Conservation (phyloP, 768 basidiomycete species). For the Gloeopeniophorella convolvens region DNA sequence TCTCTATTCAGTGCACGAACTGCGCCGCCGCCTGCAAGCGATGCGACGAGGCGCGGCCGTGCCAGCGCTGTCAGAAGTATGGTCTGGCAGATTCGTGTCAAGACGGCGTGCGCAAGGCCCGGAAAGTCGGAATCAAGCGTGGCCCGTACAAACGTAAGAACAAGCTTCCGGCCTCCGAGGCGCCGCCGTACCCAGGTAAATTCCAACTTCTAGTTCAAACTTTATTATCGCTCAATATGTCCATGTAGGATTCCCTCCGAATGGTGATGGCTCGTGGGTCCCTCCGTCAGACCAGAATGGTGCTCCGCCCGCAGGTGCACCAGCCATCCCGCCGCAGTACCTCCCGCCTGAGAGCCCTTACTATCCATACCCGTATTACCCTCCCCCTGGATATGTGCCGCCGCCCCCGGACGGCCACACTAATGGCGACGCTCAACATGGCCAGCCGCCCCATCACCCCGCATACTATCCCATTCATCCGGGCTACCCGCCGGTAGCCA, state of each 20-base stretch:
- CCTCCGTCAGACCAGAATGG: constrained; percentile 21
- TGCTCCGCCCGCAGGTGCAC: constrained; percentile 18
- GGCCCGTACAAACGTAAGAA: constrained; percentile 53
- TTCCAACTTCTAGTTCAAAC: neutral
- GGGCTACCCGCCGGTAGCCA: constrained; percentile 28
- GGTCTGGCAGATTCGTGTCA: constrained; percentile 49
- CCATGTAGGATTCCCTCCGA: constrained; percentile 18
- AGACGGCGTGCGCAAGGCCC: constrained; percentile 58
- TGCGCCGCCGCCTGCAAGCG: constrained; percentile 53
- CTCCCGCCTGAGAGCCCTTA: constrained; percentile 38
- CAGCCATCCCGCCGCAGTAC: constrained; percentile 27
- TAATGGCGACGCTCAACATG: constrained; percentile 29
- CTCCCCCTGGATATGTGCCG: constrained; percentile 34
- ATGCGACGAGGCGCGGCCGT: constrained; percentile 53
- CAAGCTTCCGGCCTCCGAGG: constrained; percentile 26
- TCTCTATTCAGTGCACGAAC: constrained; percentile 42
- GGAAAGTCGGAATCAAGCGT: constrained; percentile 54
- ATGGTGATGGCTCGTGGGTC: constrained; percentile 31
- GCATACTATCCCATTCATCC: constrained; percentile 36
- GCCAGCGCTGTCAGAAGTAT: constrained; percentile 58
- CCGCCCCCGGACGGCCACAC: constrained; percentile 31
- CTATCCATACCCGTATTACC: constrained; percentile 39
- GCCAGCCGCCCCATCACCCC: constrained; percentile 29
- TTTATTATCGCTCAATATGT: constrained; percentile 3
- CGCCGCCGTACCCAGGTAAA: constrained; percentile 23